phyloP scores from a whole-genome alignment of 2,329 filamentous ascomycete species.

The Truncatella angustata region DNA sequence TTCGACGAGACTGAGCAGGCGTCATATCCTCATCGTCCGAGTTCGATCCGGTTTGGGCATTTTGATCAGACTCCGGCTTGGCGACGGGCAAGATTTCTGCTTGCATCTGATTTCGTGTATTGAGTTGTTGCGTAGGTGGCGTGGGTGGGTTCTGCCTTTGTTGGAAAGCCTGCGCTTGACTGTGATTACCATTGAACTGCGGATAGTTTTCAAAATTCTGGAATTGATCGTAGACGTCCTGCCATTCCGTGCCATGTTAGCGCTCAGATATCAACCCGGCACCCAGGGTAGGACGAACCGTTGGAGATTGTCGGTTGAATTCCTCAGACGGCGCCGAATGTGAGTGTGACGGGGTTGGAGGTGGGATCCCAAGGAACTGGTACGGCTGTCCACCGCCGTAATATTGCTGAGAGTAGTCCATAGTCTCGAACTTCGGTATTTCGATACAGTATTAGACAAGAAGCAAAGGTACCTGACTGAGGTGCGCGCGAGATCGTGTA shows the following conservation, averaged over 20 bases:
- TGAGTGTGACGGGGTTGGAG: conserved; percentile 54
- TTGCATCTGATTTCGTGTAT: conserved; percentile 24
- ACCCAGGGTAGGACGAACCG: conserved; percentile 48
- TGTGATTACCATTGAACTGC: conserved; percentile 37
- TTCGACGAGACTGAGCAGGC: conserved; percentile 56
- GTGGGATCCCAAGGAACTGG: conserved; percentile 53
- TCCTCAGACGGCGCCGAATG: conserved; percentile 55
- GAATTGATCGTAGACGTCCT: conserved; percentile 54
- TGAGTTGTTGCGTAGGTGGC: conserved; percentile 42
- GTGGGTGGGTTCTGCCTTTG: conserved; percentile 53
- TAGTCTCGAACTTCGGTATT: conserved; percentile 20
- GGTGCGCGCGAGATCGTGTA: not conserved
- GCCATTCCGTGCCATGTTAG: conserved; percentile 28
- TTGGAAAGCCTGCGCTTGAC: conserved; percentile 31
- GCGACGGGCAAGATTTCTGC: conserved; percentile 32
- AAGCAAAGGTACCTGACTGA: not conserved
- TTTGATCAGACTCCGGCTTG: conserved; percentile 38
- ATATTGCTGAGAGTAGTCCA: conserved; percentile 56
- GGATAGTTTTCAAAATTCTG: conserved; percentile 43
- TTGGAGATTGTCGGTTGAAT: conserved; percentile 52
- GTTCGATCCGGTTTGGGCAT: conserved; percentile 43
- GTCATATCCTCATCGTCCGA: conserved; percentile 57
- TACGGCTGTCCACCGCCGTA: conserved; percentile 48
- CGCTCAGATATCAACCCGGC: not conserved
- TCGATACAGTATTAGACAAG: not conserved